A percentile compares a stretch with the other conserved stretches of the same genome.
Conservation (phyloP, 768 basidiomycete species). For the Russula sp. region DNA sequence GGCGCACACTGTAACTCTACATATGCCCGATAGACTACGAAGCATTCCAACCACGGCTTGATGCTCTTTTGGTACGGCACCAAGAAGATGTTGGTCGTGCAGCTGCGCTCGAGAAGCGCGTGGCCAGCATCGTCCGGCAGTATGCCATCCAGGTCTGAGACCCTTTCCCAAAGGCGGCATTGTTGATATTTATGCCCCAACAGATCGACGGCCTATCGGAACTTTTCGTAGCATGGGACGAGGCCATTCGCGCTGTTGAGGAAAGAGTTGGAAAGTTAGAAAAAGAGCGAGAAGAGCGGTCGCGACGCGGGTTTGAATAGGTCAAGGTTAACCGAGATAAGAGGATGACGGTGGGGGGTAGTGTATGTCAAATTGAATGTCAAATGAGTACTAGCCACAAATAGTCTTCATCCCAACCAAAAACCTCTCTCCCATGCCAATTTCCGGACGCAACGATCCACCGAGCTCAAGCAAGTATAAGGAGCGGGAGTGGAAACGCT, state of each 20-base stretch:
- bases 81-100: slow-evolving; percentile 58
- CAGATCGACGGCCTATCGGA: slow-evolving; percentile 82
- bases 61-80: slow-evolving; percentile 53
- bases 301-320: slow-evolving; percentile 58
- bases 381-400: background rate
- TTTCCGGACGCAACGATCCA: slow-evolving; percentile 4
- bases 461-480: slow-evolving; percentile 8
- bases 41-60: slow-evolving; percentile 63
- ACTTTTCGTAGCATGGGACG: slow-evolving; percentile 83
- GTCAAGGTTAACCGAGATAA: no score
- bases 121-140: slow-evolving; percentile 60
- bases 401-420: background rate
- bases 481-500: slow-evolving; percentile 31
- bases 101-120: slow-evolving; percentile 59
- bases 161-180: background rate
- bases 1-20: background rate
- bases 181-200: background rate
- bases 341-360: background rate
- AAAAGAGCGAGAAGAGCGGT: slow-evolving; percentile 56
- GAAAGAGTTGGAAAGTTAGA: slow-evolving; percentile 56
- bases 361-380: no score
- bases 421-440: slow-evolving; percentile 9
- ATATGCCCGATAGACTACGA: slow-evolving; percentile 50
- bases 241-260: slow-evolving; percentile 66
- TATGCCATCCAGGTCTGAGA: slow-evolving; percentile 65